Base-by-base conservation (phyloP, 2,329 filamentous ascomycete genomes). In the Ceratocystis ficicola region DNA sequence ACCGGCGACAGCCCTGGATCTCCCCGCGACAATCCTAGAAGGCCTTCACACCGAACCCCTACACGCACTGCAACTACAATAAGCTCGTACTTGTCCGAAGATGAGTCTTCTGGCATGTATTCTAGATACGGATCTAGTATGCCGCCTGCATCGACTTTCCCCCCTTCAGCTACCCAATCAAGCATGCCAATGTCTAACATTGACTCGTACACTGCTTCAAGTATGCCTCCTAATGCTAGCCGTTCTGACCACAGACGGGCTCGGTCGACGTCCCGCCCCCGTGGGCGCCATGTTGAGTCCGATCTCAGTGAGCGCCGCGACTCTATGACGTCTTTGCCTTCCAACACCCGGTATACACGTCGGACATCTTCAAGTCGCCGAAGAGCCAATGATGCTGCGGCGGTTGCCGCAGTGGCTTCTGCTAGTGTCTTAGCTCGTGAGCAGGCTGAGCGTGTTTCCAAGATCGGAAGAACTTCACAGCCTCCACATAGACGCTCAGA, bases 1-100 rank as follows among this genome's bases (percentile, higher is more conserved):
- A 90, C 87, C 1, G 87, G 84, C 32, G 88, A 91, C 72, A 86
- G 86, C 30, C 78, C 81, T 68, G 36, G 28, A 25, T 62, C 65
- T n/a, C 62, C 62, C 55, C 41, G 55, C 2, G 3, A 36, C 28
- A 59, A 30, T 20, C 70, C 72, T 10, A 69, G 75, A 69, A 74
- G 68, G 12, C 32, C 73, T 3, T 70, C 70, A 15, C 74, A 59
- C 7, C 46, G 57, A 20, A 30, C 48, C 15, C 59, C 63, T 15
- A 41, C 59, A 6, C 57, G 48, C n/a, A 67, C 62, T 62, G 46
- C 63, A 4, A 65, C 66, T 12, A 62, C 66, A 8, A n/a, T 41
- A 6, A 48, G 44, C 25, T 67, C 66, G 2, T 67, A 65, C 32
- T 63, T 65, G 5, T 62, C 62, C 1, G 62, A 62, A 6, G 66